Evolutionary conservation across 495 filamentous ascomycete genomes (phyloP), one percentile per base, ranked within the genome.

Genomic region (Talaromyces thailandensis): DNA sequence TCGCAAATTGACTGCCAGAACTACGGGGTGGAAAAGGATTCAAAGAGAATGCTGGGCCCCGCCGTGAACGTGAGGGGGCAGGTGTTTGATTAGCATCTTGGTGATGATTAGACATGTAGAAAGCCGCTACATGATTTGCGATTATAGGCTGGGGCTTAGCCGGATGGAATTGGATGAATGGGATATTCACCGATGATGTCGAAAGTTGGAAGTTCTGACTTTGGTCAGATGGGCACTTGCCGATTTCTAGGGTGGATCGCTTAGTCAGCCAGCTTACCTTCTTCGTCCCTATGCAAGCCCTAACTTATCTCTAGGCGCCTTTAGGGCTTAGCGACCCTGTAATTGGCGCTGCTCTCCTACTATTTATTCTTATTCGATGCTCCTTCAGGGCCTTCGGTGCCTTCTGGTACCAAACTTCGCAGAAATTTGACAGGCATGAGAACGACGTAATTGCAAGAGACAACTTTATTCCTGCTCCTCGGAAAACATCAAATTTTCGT

Each of bases 1-100:
- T 72, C 0, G 77, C 75, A 61, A 79, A 79, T 43, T 77, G 75
- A 50, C 55, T 57, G 58, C 57, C 26, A 59, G 61, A 28, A 58
- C 62, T 55, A 57, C 50, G 31, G 32, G 56, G n/a, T 43, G 60
- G 50, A 56, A 60, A 26, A 63, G 60, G 45, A 55, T 66, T 40
- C 62, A 64, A n/a, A 59, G 63, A 43, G 72, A 79, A 52, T 48
- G 43, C 43, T 23, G 59, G 59, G 26, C 40, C 37, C 21, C 59
- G 59, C 16, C 37, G 59, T 21, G 59, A 18, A 9, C 26, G 37
- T 21, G 24, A 23, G 12, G 23, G 26, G 24, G 43, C 55, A 53
- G 28, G 28, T 35, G 55, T 57, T 21, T 57, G 28, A 35, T 35
- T 35, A 57, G 55, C 55, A 31, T 57, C 18, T 57, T 35, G 26